A percentile compares a stretch with the other conserved stretches of the same genome.
These are phyloP conservation scores for Mikania micrantha DNA, from an alignment of 129 eudicot species.

Conservation along the genomic window DNA sequence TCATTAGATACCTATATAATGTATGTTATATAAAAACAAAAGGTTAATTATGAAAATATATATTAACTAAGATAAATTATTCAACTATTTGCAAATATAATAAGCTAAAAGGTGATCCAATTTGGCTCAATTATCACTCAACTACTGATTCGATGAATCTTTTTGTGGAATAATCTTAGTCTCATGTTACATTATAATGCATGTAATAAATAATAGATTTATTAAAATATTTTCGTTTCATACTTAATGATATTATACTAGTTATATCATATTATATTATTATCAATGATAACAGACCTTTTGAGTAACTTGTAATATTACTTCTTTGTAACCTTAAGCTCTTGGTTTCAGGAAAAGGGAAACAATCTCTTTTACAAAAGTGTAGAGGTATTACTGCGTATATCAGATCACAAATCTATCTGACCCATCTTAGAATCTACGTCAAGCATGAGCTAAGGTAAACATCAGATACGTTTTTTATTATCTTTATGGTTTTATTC, in stretches of 20 bases:
- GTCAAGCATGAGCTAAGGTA: too few relatives aligned
- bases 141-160: constrained; percentile 16
- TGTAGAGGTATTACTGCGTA: too few relatives aligned
- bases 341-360: too few relatives aligned
- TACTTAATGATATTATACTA: background rate
- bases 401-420: too few relatives aligned
- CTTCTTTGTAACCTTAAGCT: too few relatives aligned
- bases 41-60: background rate
- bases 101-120: background rate
- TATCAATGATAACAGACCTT: too few relatives aligned
- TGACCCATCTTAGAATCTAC: too few relatives aligned
- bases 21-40: background rate
- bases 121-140: constrained; percentile 12
- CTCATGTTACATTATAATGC: constrained; percentile 3
- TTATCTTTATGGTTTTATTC: too few relatives aligned
- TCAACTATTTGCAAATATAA: background rate
- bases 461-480: too few relatives aligned
- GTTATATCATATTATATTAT: background rate
- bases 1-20: background rate
- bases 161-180: constrained; percentile 16
- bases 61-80: background rate
- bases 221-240: background rate
- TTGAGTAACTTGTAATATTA: too few relatives aligned
- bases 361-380: too few relatives aligned
- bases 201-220: background rate